These are phyloP conservation scores for Malbranchea zuffiana DNA, from an alignment of 2,329 filamentous ascomycete genomes.

Conservation along the genomic window DNA sequence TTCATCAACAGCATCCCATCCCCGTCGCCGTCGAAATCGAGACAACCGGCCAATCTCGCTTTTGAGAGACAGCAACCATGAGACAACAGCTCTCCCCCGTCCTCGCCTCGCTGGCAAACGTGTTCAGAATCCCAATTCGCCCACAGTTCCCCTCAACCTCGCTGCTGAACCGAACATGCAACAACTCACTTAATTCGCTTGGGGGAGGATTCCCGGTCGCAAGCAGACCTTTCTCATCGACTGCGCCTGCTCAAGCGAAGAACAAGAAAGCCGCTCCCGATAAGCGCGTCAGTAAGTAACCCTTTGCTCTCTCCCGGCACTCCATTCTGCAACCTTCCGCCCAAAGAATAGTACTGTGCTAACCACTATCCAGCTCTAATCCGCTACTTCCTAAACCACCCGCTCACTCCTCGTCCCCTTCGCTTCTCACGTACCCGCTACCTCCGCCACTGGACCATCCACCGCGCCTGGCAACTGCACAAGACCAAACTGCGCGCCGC, in stretches of 20 bases:
- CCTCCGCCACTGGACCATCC: constrained; percentile 97
- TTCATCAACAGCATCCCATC: too few species aligned
- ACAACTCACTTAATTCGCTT: too few species aligned
- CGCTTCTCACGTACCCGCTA: constrained; percentile 78
- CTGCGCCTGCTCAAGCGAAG: constrained; percentile 30
- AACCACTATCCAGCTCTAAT: constrained; percentile 44
- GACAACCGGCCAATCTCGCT: too few species aligned
- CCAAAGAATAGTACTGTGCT: neutral
- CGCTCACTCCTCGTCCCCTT: constrained; percentile 61
- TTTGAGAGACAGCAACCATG: constrained; percentile 9
- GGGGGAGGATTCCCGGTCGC: constrained; percentile 4
- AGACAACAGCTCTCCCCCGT: constrained; percentile 26
- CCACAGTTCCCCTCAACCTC: constrained; percentile 20
- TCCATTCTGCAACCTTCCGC: constrained; percentile 6
- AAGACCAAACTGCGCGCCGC: constrained; percentile 55
- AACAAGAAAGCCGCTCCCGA: constrained; percentile 27
- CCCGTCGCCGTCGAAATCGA: too few species aligned
- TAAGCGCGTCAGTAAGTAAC: constrained; percentile 36
- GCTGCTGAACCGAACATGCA: constrained; percentile 14
- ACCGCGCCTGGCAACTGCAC: constrained; percentile 84
- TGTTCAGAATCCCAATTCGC: constrained; percentile 34
- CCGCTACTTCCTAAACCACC: constrained; percentile 60
- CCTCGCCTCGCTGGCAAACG: constrained; percentile 36
- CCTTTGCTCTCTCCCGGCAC: constrained; percentile 1
- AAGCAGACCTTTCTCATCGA: constrained; percentile 31